Evolutionary conservation across 1,139 yeast genomes (phyloP), one percentile per base, ranked within the genome.

Genomic region (Yamadazyma mexicana): DNA sequence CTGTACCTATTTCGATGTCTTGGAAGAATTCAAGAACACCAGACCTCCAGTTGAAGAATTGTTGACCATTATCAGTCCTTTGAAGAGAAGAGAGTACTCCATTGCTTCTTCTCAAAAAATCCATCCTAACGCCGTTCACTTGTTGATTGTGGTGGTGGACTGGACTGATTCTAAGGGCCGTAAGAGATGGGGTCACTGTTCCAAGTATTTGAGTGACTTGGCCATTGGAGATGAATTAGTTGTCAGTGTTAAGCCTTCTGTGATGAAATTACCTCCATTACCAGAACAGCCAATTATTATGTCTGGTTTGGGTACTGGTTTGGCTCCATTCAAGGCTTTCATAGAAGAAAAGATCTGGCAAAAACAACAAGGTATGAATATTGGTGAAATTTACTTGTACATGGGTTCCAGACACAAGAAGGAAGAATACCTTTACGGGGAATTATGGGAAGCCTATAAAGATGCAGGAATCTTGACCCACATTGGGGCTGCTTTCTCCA

Each of bases 241-340:
- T 40, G 98, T 92, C 12, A 83, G 94, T 49, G 97, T 92, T 41
- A 92, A 92, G 66, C 96, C 98, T 16, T 88, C 97, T 11, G 97
- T 92, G 34, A 89, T 92, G 97, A 91, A 91, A 69, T 75, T 91
- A 48, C 98, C 98, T 45, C 86, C 92, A 52, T 75, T 79, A 47
- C 76, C 96, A 9, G 78, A 82, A 34, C 94, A 87, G 61, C 98
- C 98, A 23, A 85, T 92, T 54, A 83, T 92, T 47, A 91, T 92
- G 98, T 84, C 96, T 50, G 98, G 98, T 55, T 76, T 92, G 51
- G 98, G 98, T 66, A 92, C 98, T 42, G 98, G 98, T 48, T 77
- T 92, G 55, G 98, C 98, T 17, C 98, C 98, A 42, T 92, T 92
- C 81, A 91, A 92, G 73, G 98, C 98, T 1, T 89, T 92, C 58